These are phyloP conservation scores for Eucalyptus rudis DNA, from an alignment of 345 rosid species.

Conservation along the genomic window DNA sequence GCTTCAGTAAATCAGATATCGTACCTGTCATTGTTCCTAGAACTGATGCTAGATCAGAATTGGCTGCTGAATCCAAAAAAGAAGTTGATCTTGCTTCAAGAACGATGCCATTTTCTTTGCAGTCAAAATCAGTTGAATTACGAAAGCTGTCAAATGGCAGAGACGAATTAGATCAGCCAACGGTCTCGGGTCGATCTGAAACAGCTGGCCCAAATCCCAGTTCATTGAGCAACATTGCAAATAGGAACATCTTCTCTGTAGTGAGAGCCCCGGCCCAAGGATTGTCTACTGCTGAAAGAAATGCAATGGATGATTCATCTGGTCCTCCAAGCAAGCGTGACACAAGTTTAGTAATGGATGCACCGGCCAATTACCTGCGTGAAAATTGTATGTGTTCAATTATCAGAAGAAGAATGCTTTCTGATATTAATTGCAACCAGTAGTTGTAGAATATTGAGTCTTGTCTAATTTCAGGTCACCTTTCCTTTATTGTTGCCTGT, in stretches of 20 bases:
- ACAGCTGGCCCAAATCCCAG: conserved; percentile 24
- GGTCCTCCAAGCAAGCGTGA: conserved; percentile 30
- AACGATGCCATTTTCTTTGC: conserved; percentile 97
- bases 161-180: conserved; percentile 48
- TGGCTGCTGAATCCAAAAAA: conserved; percentile 56
- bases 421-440: neutral
- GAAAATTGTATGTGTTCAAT: conserved; percentile 45
- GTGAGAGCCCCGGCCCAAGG: conserved; percentile 34
- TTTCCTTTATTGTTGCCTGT: neutral
- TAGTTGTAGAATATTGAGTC: neutral
- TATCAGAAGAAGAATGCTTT: neutral
- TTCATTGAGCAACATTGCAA: conserved; percentile 23
- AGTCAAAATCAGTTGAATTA: conserved; percentile 53
- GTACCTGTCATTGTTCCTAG: conserved; percentile 82
- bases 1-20: conserved; percentile 50
- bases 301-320: conserved; percentile 39
- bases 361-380: conserved; percentile 35
- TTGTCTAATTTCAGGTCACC: neutral
- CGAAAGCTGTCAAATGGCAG: conserved; percentile 45
- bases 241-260: conserved; percentile 24
- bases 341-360: conserved; percentile 32
- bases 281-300: conserved; percentile 39
- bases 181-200: conserved; percentile 27
- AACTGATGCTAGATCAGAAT: conserved; percentile 49
- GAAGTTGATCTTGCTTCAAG: conserved; percentile 71